Conservation (phyloP, 495 filamentous ascomycete species). For the Aspergillus haitiensis region DNA sequence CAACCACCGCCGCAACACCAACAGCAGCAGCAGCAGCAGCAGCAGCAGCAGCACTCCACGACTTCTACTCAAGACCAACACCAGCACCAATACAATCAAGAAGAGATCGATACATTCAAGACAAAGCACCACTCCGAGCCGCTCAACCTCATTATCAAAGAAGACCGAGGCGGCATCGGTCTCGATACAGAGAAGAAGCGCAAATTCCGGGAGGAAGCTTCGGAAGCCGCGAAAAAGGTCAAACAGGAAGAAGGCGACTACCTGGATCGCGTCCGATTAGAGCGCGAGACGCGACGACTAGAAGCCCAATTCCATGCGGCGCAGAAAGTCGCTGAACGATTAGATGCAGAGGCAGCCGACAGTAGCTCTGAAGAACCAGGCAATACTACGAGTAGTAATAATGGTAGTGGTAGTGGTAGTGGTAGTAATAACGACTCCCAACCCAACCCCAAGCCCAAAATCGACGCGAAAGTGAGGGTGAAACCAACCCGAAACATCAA, state of each 20-base stretch:
- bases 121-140: conserved; percentile 57
- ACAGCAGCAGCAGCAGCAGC: neutral
- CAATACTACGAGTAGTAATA: conserved; percentile 19
- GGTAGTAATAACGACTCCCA: conserved; percentile 11
- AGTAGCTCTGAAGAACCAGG: conserved; percentile 1
- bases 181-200: conserved; percentile 78
- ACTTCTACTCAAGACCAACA: neutral
- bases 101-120: neutral
- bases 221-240: conserved; percentile 59
- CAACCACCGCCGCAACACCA: conserved; percentile 14
- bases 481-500: conserved; percentile 63
- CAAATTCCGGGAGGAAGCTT: conserved; percentile 67
- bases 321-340: conserved; percentile 76
- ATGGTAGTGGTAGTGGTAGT: conserved; percentile 17
- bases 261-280: conserved; percentile 67
- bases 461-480: conserved; percentile 29
- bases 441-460: conserved; percentile 20
- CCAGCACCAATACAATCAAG: neutral
- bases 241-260: conserved; percentile 73
- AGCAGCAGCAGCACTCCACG: too few relatives aligned
- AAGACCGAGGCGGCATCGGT: conserved; percentile 83
- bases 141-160: conserved; percentile 68
- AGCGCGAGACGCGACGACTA: conserved; percentile 67
- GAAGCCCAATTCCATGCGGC: conserved; percentile 71
- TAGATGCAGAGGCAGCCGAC: conserved; percentile 55